Evolutionary conservation across 1,284 basidiomycete species (phyloP), one percentile per base, ranked within the genome.

Genomic region (Wallemia ichthyophaga): DNA sequence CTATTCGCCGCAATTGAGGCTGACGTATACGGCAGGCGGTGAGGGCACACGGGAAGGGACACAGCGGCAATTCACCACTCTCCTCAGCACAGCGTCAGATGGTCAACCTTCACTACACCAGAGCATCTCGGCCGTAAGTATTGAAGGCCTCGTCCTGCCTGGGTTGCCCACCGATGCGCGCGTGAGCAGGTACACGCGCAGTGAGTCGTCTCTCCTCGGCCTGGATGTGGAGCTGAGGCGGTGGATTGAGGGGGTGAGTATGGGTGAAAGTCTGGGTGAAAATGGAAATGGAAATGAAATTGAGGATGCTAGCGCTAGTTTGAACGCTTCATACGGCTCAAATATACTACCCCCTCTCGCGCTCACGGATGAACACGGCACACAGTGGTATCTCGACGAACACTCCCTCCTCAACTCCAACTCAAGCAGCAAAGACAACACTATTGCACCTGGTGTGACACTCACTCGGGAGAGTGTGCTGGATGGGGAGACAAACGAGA

Each of bases 401-500:
- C 37, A 48, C n/a, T 19, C 5, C n/a, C 11, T 48, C 37, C 3
- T 48, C n/a, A 13, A 11, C 5, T 48, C 37, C 5, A 21, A 5
- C 37, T n/a, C n/a, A n/a, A n/a, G n/a, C n/a, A n/a, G n/a, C n/a
- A n/a, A n/a, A n/a, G 13, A 48, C 5, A 5, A 17, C 13, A 21
- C 11, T 13, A 11, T 48, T 3, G 5, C 37, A 19, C 37, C 37
- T 23, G 33, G 25, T 60, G 1, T 57, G 2, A 24, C 27, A 33
- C 48, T 57, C 27, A 56, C 37, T 17, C 19, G 19, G n/a, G 27
- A 25, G 2, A 23, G n/a, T 19, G 25, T 33, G 3, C 17, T 56
- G 5, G 25, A 26, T 19, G 21, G 9, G 2, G 13, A 23, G 27
- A 59, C 9, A 13, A 53, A 15, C n/a, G 17, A 17, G 17, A 73